A percentile compares a stretch with the other conserved stretches of the same genome.
phyloP scores from a whole-genome alignment of 1,284 basidiomycete species.

The Cryptococcus sp. region DNA sequence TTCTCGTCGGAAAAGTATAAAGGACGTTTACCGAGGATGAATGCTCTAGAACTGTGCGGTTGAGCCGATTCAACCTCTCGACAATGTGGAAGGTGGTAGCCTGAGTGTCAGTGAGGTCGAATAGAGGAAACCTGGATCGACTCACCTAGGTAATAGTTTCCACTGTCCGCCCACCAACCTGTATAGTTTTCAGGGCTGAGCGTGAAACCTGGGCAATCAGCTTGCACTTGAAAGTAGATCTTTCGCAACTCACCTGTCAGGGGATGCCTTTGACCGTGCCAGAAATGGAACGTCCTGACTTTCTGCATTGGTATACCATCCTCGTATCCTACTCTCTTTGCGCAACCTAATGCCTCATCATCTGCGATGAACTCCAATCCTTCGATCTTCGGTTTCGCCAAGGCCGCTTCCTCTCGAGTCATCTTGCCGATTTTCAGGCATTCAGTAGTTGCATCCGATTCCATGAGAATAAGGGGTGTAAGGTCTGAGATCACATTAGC shows the following conservation, averaged over 20 bases:
- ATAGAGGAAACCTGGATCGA: not conserved
- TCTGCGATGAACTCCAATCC: not conserved
- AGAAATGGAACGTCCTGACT: slow-evolving; percentile 39
- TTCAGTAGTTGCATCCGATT: slow-evolving; percentile 5
- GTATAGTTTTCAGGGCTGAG: slow-evolving; percentile 41
- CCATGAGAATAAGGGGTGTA: slow-evolving; percentile 22
- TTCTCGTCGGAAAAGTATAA: slow-evolving; percentile 28
- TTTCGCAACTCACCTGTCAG: slow-evolving; percentile 19
- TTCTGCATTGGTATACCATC: slow-evolving; percentile 44
- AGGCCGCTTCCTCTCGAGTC: not conserved
- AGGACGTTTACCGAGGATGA: slow-evolving; percentile 41
- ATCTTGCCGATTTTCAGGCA: slow-evolving; percentile 12
- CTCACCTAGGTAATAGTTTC: slow-evolving; percentile 28
- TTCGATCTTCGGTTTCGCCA: not conserved
- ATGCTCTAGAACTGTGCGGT: slow-evolving; percentile 34
- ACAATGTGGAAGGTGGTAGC: slow-evolving; percentile 44
- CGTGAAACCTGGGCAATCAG: slow-evolving; percentile 24
- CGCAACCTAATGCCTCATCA: slow-evolving; percentile 10
- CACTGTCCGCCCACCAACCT: slow-evolving; percentile 1
- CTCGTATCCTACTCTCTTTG: slow-evolving; percentile 16
- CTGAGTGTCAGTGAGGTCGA: slow-evolving; percentile 5
- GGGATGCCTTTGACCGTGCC: slow-evolving; percentile 21
- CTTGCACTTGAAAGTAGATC: not conserved
- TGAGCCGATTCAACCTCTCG: slow-evolving; percentile 7
- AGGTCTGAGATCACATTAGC: slow-evolving; percentile 3